Evolutionary conservation across 352 stramenopile species (phyloP), one percentile per base, ranked within the genome.

Genomic region (Saprolegnia diclina): DNA sequence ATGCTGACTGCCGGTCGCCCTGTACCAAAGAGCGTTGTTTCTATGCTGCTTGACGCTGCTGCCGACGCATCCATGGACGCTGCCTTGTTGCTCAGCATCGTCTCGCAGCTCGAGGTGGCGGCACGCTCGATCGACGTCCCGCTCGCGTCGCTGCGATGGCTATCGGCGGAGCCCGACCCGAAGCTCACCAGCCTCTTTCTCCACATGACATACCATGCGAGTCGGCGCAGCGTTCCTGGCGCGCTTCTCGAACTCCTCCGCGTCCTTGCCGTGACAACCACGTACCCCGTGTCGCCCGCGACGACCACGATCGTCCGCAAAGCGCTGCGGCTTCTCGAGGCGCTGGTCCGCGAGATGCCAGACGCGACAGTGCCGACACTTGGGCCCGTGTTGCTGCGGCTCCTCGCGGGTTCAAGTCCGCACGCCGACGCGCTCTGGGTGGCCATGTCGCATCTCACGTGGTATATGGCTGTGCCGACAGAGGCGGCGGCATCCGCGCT

Each of bases 361-460:
- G 11, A 7, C 1, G 14, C 50, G 13, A n/a, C 38, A 1, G 19
- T 38, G 6, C 14, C 44, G 13, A 19, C 50, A 9, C 1, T 35
- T 11, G 21, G 24, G 3, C 63, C 42, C 4, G 42, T 46, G 11
- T 0, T 45, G n/a, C 22, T 37, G 13, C 2, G 0, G 1, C 26
- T 61, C 3, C 32, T 53, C 10, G 4, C 9, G 9, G 22, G n/a
- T 7, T 21, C 19, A 0, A 48, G 7, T 5, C 10, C 38, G 40
- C n/a, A 26, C 4, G 14, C 44, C 4, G 4, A 9, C 35, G 45
- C 7, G 22, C 21, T 69, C 19, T 69, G 63, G 63, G 53, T 69
- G 16, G 16, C 54, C 16, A 11, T 69, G n/a, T 69, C 63, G 35
- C 63, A 69, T 35, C 22, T 69, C 4, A 14, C 63, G 6, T 16